Conservation (phyloP, 257 asterid species). For the Gentiana macrophylla region DNA sequence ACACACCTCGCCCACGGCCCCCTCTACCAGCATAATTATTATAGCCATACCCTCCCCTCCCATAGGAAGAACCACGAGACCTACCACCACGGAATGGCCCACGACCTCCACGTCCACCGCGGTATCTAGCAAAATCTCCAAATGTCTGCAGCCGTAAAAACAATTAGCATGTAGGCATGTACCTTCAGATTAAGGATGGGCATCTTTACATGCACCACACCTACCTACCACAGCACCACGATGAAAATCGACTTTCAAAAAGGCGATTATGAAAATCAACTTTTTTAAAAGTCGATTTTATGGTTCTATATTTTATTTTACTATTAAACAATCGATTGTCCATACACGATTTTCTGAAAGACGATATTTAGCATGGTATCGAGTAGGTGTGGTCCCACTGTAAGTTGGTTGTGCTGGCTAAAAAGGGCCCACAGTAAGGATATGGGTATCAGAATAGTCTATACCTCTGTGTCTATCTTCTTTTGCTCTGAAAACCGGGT, state of each 20-base stretch:
- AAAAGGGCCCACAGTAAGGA: too few relatives aligned
- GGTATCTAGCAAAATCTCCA: slow-evolving; percentile 80
- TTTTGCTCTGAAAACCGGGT: slow-evolving; percentile 83
- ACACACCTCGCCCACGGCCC: slow-evolving; percentile 62
- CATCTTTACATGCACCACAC: too few relatives aligned
- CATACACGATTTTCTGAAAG: too few relatives aligned
- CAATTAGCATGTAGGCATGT: slow-evolving; percentile 14
- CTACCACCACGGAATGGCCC: slow-evolving; percentile 71
- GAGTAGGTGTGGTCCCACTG: too few relatives aligned
- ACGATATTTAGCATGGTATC: too few relatives aligned
- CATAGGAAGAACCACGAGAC: slow-evolving; percentile 50
- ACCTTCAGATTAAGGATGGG: neutral
- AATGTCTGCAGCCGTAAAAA: slow-evolving; percentile 50
- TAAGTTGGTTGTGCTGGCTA: too few relatives aligned
- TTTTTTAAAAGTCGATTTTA: too few relatives aligned
- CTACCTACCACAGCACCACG: too few relatives aligned
- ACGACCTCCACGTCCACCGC: slow-evolving; percentile 91
- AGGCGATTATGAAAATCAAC: too few relatives aligned
- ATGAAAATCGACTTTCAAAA: too few relatives aligned
- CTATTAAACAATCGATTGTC: too few relatives aligned
- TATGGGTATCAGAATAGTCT: neutral
- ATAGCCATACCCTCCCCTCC: slow-evolving; percentile 45
- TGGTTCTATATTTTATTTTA: too few relatives aligned
- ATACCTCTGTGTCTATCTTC: slow-evolving; percentile 92
- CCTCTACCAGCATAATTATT: slow-evolving; percentile 31